Evolutionary conservation across 805 yeast species (phyloP), one percentile per base, ranked within the genome.

Genomic region (Kodamaea neixiangensis): DNA sequence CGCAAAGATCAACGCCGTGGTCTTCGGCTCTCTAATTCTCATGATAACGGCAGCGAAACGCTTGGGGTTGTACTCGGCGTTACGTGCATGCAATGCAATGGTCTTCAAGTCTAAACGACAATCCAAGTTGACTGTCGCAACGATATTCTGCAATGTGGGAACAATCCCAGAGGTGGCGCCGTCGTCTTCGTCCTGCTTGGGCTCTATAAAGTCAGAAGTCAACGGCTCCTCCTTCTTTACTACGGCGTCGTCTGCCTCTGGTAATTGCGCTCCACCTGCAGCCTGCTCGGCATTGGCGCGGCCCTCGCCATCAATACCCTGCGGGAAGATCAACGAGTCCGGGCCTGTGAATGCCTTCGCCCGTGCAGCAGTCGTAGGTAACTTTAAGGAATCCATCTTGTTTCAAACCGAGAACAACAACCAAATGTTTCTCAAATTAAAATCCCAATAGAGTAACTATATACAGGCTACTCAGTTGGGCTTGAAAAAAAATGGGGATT

Each of bases 31-130:
- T 72, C 99, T 83, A 61, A 94, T 94, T 79, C 99, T 89, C 99
- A 94, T 94, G 61, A 94, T 94, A 46, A 94, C 99, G 52, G 99
- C 99, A 11, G 99, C 99, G 76, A 94, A 94, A 77, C 99, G 96
- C 64, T 88, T 90, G 47, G 99, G 99, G 64, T 94, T 94, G 73
- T 94, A 94, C 69, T 94, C 99, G 33, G 99, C 99, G 72, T 94
- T 94, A 81, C 99, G 90, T 2, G 98, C 98, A 71, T 94, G 99
- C 54, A 94, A 77, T 0, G 99, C 99, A 66, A 94, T 96, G 15
- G 99, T 94, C 66, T 94, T 94, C 68, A 94, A 81, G 70, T 94
- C 99, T 60, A 94, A 76, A 55, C 98, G 85, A 71, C 99, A 94
- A 58, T 94, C 98, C 67, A 94, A 78, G 66, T 94, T 93, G 53